A percentile compares a stretch with the other conserved stretches of the same genome.
phyloP scores from a whole-genome alignment of 345 rosid genomes.

The Eucalyptus virginea region DNA sequence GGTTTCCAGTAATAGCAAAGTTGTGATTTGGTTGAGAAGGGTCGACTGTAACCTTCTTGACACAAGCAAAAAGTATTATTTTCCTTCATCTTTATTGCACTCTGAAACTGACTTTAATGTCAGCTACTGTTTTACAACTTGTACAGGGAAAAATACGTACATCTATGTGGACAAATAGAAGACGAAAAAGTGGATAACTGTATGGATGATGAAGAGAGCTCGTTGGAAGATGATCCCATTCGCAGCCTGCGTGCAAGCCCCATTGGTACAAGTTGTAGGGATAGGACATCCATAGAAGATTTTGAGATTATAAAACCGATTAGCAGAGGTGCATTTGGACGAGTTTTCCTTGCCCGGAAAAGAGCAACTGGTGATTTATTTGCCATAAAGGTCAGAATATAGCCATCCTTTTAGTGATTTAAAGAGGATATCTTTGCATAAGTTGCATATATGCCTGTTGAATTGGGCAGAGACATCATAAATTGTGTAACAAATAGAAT shows the following conservation, averaged over 20 bases:
- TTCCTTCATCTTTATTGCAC: background rate
- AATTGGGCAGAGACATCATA: background rate
- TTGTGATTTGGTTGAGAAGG: background rate
- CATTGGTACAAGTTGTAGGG: conserved; percentile 62
- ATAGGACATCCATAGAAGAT: conserved; percentile 94
- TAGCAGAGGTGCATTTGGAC: conserved; percentile 94
- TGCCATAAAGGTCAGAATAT: conserved; percentile 70
- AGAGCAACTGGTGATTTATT: conserved; percentile 91
- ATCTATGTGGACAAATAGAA: conserved; percentile 70
- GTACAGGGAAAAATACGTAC: conserved; percentile 77
- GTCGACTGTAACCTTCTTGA: background rate
- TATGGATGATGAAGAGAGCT: conserved; percentile 71
- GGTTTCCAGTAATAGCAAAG: background rate
- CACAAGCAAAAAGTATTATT: background rate
- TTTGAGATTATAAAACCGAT: conserved; percentile 97
- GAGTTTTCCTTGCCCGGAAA: conserved; percentile 87
- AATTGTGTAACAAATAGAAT: background rate
- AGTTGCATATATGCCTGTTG: background rate
- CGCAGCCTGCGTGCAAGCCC: conserved; percentile 88
- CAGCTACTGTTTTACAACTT: background rate
- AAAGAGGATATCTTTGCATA: background rate
- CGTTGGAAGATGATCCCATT: conserved; percentile 63
- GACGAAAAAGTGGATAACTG: conserved; percentile 64
- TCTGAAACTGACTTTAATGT: background rate
- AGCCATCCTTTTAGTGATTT: background rate